Evolutionary conservation across 495 filamentous ascomycete genomes (phyloP).

Genomic region (Penicillium manginii): DNA sequence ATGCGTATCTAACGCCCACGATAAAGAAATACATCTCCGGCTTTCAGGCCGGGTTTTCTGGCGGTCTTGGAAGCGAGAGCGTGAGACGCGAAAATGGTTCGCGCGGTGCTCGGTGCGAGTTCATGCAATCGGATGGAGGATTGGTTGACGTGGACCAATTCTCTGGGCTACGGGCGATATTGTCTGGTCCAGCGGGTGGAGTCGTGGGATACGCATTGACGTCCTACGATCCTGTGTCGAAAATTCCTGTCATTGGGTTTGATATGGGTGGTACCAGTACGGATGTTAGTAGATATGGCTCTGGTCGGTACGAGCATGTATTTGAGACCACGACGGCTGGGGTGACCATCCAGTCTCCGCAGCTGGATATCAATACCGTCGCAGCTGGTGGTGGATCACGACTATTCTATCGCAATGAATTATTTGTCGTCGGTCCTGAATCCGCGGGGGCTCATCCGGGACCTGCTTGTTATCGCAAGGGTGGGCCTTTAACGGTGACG

Average conservation of each 20-base stretch:
- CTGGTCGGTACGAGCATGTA: conserved; percentile 85
- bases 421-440: conserved; percentile 92
- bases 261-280: conserved; percentile 95
- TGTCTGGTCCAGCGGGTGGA: conserved; percentile 62
- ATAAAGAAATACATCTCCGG: conserved; percentile 88
- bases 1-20: conserved; percentile 89
- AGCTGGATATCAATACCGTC: conserved; percentile 94
- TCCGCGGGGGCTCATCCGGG: conserved; percentile 87
- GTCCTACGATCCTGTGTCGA: conserved; percentile 77
- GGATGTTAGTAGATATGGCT: conserved; percentile 76
- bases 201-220: conserved; percentile 90
- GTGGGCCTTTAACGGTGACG: conserved; percentile 85
- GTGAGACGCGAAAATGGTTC: conserved; percentile 23
- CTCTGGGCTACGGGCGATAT: conserved; percentile 53
- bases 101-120: conserved; percentile 54
- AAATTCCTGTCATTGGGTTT: conserved; percentile 87
- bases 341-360: conserved; percentile 89
- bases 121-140: conserved; percentile 56
- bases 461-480: conserved; percentile 90
- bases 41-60: conserved; percentile 69
- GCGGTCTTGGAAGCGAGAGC: conserved; percentile 33
- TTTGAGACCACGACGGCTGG: conserved; percentile 95
- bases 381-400: conserved; percentile 89
- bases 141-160: conserved; percentile 52
- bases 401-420: conserved; percentile 81